Evolutionary conservation across 129 eudicot species (phyloP).

Genomic region (Helichrysum umbraculigerum): DNA sequence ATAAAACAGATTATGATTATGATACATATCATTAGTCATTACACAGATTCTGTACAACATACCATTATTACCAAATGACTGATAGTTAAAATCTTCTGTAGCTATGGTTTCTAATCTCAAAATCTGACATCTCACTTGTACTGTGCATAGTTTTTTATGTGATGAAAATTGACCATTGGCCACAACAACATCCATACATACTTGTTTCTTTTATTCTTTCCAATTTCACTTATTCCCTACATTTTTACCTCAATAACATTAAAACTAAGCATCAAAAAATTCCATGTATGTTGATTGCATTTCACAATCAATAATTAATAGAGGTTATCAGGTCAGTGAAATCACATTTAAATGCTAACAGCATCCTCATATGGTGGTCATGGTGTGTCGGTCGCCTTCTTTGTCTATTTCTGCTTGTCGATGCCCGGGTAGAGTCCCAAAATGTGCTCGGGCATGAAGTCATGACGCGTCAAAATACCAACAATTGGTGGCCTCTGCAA

Average conservation of each 20-base stretch:
- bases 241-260: slow-evolving; percentile 8
- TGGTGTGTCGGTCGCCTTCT: background rate
- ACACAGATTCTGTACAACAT: too few relatives aligned
- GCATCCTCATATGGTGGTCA: slow-evolving; percentile 4
- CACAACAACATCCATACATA: background rate
- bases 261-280: slow-evolving; percentile 12
- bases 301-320: slow-evolving; percentile 26
- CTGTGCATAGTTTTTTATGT: background rate
- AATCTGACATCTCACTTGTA: background rate
- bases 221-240: slow-evolving; percentile 16
- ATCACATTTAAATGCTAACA: slow-evolving; percentile 11
- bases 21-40: too few relatives aligned
- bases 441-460: slow-evolving; percentile 86
- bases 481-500: slow-evolving; percentile 81
- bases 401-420: slow-evolving; percentile 36
- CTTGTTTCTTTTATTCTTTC: slow-evolving; percentile 18
- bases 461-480: slow-evolving; percentile 91
- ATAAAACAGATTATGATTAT: too few relatives aligned
- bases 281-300: slow-evolving; percentile 29
- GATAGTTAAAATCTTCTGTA: background rate
- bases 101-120: background rate
- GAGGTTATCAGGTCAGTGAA: background rate
- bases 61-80: background rate
- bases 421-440: slow-evolving; percentile 86
- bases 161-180: background rate